Conservation (phyloP, 1,284 basidiomycete genomes). For the Fomes fomentarius region DNA sequence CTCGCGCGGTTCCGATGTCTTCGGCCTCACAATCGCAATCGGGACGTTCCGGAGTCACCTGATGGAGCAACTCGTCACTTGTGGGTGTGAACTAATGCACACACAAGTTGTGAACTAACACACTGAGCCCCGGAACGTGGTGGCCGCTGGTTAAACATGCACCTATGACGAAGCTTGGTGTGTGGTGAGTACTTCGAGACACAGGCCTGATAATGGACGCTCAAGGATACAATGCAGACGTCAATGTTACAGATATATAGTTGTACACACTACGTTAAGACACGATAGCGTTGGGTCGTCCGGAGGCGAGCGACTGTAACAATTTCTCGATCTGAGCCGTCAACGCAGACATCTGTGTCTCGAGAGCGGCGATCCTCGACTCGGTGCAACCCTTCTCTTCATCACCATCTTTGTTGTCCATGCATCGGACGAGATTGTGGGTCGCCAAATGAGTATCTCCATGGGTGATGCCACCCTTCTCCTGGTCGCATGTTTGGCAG, state of each 20-base stretch:
- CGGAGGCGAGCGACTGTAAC: background rate
- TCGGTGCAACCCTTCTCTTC: background rate
- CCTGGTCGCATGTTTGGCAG: constrained; percentile 22
- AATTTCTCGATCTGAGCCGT: constrained; percentile 13
- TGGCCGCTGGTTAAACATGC: background rate
- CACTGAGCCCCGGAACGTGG: background rate
- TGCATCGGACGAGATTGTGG: constrained; percentile 29
- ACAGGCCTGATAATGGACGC: no score
- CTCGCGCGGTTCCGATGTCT: no score
- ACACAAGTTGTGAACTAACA: constrained; percentile 11
- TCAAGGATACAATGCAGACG: no score
- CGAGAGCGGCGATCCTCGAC: constrained; percentile 24
- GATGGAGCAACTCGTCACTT: constrained; percentile 3
- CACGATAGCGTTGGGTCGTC: no score
- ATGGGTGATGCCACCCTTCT: constrained; percentile 9
- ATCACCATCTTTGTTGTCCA: constrained; percentile 1
- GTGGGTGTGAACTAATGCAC: background rate
- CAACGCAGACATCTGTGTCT: constrained; percentile 22
- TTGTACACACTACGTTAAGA: no score
- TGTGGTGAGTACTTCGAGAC: no score
- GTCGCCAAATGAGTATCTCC: constrained; percentile 6
- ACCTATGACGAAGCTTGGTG: no score
- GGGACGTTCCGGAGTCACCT: constrained; percentile 18
- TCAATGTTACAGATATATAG: no score
- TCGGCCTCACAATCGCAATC: constrained; percentile 10